Base-by-base conservation (phyloP, 805 yeast genomes). In the Lipomyces lipofer region DNA sequence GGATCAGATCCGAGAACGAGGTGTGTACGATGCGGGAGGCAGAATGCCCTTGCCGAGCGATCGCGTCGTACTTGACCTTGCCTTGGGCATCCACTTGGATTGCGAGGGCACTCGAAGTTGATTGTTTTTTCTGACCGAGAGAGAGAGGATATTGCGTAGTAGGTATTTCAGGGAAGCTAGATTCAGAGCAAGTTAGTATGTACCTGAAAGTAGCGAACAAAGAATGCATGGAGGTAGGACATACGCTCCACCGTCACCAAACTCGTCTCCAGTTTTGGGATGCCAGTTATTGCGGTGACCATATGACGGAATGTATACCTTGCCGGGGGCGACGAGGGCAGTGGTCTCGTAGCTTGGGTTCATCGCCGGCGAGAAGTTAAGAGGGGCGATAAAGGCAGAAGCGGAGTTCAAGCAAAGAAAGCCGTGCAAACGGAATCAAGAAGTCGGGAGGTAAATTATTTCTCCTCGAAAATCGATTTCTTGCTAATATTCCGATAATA, bases 1-100 rank as follows among this genome's bases (percentile, higher is more conserved):
- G 90, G 24, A 84, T 76, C 28, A 86, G 77, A 50, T 81, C 86
- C 32, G 77, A 75, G 49, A 80, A 79, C 0, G 79, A 70, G 0
- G 82, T 65, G 56, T 80, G 84, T 13, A 73, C 72, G 9, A 63
- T 63, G 28, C 75, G 44, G 10, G 51, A 58, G 2, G 56, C 19
- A 0, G 62, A 55, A 47, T 66, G 71, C 2, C 75, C 74, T 40
- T 67, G 70, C 19, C 56, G 43, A 1, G 72, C 73, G 29, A 71
- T 62, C 6, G 66, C 64, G 40, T 63, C 66, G 58, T 71, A 71
- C 28, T 66, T 61, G 40, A 68, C 61, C 36, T 61, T 54, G 9
- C 75, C 74, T 1, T 67, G 59, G 13, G 59, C 49, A 51, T 64
- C 65, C 27, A 66, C 64, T 29, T 59, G 66, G 21, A 70, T 45